Percentiles rank a stretch among this genome's conserved stretches.
Evolutionary conservation across 2,329 filamentous ascomycete species (phyloP).

Genomic region (Colletotrichum higginsianum): DNA sequence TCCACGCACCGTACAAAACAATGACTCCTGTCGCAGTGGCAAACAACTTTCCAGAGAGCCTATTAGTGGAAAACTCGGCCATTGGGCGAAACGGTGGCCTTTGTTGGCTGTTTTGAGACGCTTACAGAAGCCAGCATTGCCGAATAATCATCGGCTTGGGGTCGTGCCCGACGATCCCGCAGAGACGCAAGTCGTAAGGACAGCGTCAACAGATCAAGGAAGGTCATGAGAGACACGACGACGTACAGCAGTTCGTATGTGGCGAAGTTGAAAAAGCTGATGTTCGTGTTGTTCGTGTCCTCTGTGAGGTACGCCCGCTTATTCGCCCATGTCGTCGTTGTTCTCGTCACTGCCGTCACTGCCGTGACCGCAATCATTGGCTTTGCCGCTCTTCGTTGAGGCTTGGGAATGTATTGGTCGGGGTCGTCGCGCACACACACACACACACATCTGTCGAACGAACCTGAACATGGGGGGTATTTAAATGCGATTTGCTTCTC

Average conservation of each 20-base stretch:
- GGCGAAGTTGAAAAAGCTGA: constrained; percentile 33
- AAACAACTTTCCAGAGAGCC: constrained; percentile 1
- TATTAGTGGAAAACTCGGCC: not conserved
- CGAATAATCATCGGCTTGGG: constrained; percentile 21
- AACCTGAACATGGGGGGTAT: no score
- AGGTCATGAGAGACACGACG: constrained; percentile 18
- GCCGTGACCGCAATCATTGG: constrained; percentile 10
- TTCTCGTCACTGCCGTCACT: constrained; percentile 1
- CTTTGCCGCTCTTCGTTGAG: not conserved
- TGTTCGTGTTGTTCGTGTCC: constrained; percentile 20
- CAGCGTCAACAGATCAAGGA: constrained; percentile 20
- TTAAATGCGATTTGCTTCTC: no score
- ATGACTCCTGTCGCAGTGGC: constrained; percentile 5
- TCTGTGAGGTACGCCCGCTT: constrained; percentile 21
- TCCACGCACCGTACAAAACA: constrained; percentile 8
- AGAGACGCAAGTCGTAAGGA: constrained; percentile 18
- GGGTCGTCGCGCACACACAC: not conserved
- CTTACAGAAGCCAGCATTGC: constrained; percentile 23
- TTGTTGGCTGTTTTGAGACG: no score
- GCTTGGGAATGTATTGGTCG: not conserved
- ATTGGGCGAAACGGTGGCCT: no score
- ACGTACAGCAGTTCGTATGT: constrained; percentile 23
- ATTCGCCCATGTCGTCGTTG: not conserved
- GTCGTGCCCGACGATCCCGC: constrained; percentile 7
- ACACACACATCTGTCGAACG: not conserved